These are phyloP conservation scores for Allantophomopsis lycopodina DNA, from an alignment of 2,329 filamentous ascomycete species.

Conservation along the genomic window DNA sequence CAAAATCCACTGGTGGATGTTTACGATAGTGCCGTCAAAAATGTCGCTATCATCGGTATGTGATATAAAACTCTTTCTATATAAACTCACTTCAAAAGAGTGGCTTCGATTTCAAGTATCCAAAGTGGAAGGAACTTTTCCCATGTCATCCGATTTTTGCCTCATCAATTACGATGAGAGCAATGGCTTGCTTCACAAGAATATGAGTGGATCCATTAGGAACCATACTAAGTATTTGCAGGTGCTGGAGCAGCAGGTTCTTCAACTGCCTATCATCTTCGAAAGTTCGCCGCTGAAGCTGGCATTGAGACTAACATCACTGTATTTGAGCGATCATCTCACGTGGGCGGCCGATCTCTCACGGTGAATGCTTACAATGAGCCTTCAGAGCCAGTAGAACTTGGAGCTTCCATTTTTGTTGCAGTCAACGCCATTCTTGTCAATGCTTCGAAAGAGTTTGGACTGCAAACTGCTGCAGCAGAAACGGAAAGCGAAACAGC, in stretches of 20 bases:
- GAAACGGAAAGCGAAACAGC: conserved; percentile 23
- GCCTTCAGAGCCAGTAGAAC: conserved; percentile 55
- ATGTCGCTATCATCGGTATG: conserved; percentile 20
- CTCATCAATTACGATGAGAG: no score
- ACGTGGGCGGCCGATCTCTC: conserved; percentile 74
- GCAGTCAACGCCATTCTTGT: conserved; percentile 70
- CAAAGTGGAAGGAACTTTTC: not conserved
- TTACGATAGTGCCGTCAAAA: conserved; percentile 5
- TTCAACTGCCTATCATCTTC: conserved; percentile 73
- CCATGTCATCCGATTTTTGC: no score
- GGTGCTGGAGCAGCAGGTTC: conserved; percentile 84
- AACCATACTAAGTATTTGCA: conserved; percentile 20
- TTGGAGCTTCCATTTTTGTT: conserved; percentile 90
- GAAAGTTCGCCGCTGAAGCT: conserved; percentile 49
- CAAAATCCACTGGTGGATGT: no score
- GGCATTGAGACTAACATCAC: conserved; percentile 61
- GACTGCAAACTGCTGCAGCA: conserved; percentile 39
- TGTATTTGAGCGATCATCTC: conserved; percentile 67
- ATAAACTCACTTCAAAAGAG: no score
- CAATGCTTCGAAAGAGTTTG: conserved; percentile 57
- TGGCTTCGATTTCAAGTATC: not conserved
- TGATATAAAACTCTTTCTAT: not conserved
- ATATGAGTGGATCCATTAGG: no score
- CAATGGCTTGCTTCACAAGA: no score
- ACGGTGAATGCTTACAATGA: conserved; percentile 69